These are phyloP conservation scores for Ophiostoma ulmi DNA, from an alignment of 2,329 filamentous ascomycete species.

Conservation along the genomic window DNA sequence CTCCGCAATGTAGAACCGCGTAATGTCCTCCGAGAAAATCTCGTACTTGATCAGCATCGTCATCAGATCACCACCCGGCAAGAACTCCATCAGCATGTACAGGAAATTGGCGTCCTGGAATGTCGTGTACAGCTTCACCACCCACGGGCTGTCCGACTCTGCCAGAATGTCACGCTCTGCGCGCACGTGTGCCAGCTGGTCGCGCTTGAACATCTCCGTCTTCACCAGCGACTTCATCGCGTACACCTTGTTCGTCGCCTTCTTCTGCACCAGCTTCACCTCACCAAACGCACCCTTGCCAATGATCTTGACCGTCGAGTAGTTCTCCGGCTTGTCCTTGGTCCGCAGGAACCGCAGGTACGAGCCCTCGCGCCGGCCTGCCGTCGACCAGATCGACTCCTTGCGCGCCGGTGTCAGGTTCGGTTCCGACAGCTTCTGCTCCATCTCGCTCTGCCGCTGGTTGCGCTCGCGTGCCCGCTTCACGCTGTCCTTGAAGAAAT, in stretches of 20 bases:
- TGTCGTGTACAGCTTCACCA: constrained; percentile 96
- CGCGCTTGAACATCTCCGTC: constrained; percentile 99
- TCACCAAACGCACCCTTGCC: constrained; percentile 98
- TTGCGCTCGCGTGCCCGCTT: constrained; percentile 93
- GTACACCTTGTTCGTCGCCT: constrained; percentile 93
- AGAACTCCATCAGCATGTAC: constrained; percentile 99
- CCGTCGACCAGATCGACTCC: constrained; percentile 76
- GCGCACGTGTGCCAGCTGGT: constrained; percentile 94
- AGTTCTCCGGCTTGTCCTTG: constrained; percentile 89
- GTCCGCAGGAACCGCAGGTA: constrained; percentile 92
- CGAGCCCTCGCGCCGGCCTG: constrained; percentile 82
- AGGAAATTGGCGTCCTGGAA: constrained; percentile 96
- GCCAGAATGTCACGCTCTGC: constrained; percentile 96
- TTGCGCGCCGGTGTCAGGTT: constrained; percentile 70
- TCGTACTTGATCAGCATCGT: constrained; percentile 99
- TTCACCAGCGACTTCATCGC: constrained; percentile 98
- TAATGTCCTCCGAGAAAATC: constrained; percentile 98
- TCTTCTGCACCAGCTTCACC: constrained; percentile 95
- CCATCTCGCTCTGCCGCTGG: constrained; percentile 89
- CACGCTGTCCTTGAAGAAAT: constrained; percentile 98
- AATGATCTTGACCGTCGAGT: constrained; percentile 94
- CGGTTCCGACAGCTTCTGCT: constrained; percentile 75
- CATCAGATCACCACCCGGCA: constrained; percentile 97
- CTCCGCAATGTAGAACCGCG: constrained; percentile 97
- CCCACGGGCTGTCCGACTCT: constrained; percentile 99